Base-by-base conservation (phyloP, 257 asterid species). In the Przewalskia tangutica region DNA sequence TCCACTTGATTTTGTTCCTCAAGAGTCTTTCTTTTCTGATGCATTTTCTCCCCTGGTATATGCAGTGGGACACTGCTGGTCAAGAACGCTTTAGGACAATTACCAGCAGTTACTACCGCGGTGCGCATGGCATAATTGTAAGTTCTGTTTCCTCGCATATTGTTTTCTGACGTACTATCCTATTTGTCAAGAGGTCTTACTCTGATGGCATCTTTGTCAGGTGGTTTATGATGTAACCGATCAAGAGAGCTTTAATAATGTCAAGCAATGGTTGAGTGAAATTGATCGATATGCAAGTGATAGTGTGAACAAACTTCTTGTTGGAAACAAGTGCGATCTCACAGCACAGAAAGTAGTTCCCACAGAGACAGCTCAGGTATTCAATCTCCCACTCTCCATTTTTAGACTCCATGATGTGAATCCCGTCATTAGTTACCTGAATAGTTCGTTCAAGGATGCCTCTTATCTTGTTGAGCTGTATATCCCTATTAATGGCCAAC, bases 21-120 rank as follows among this genome's bases (percentile, higher is more conserved):
- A 16, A 67, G 63, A 65, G 78, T 66, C 12, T 60, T 6, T 16
- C 59, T 20, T 54, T 79, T 13, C 55, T 68, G 55, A 40, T 68
- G 55, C 77, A 60, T 44, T 7, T n/a, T 40, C n/a, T 48, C 4
- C 42, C 54, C 8, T 81, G 1, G 11, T 81, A 9, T 51, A 23
- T 86, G 82, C 86, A 94, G 98, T 94, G 98, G 98, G 98, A 94
- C 80, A 94, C 98, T 81, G 98, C 98, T 79, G 98, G 98, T 66
- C 98, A 94, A 91, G 98, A 92, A 80, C 97, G 97, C 7, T 94
- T 94, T 83, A 92, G 98, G 90, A 94, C 98, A 82, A 94, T 94
- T 82, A 94, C 98, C 11, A 94, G 98, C 93, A 94, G 98, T 85
- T 94, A 94, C 88, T 94, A 94, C 73, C 98, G 98, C 58, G 98